Evolutionary conservation across 1,284 basidiomycete genomes (phyloP).

Genomic region (Lentinula novae-zelandiae): DNA sequence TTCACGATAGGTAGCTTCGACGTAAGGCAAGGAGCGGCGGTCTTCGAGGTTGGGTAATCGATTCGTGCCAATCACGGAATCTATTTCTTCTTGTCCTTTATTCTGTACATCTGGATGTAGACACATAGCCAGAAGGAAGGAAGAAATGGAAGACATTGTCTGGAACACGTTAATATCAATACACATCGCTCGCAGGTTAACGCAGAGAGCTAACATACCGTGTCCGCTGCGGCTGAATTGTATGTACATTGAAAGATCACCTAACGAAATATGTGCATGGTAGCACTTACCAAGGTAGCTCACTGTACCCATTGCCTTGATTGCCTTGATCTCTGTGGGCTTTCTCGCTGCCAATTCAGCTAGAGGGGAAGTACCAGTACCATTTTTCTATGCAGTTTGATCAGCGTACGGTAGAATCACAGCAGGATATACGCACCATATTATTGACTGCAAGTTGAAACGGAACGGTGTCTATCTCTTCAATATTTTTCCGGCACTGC

Average conservation of each 20-base stretch:
- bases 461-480: not conserved
- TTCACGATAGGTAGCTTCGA: conserved; percentile 34
- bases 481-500: not conserved
- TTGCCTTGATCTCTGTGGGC: not conserved
- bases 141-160: conserved; percentile 32
- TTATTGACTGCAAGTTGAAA: not conserved
- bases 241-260: not conserved
- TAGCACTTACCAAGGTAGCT: not conserved
- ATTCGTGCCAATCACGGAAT: conserved; percentile 26
- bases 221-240: not conserved
- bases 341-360: not conserved
- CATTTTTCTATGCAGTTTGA: not conserved
- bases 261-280: no score
- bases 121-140: conserved; percentile 40
- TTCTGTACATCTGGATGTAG: conserved; percentile 34
- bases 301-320: not conserved
- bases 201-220: conserved; percentile 17
- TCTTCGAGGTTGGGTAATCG: conserved; percentile 34
- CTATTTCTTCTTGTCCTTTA: conserved; percentile 35
- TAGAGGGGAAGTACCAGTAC: not conserved
- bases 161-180: not conserved
- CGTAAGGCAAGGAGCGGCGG: conserved; percentile 30
- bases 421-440: not conserved
- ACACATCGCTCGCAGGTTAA: not conserved
- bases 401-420: not conserved